Conservation (phyloP, 352 stramenopile genomes). For the Pythium dissotocum region DNA sequence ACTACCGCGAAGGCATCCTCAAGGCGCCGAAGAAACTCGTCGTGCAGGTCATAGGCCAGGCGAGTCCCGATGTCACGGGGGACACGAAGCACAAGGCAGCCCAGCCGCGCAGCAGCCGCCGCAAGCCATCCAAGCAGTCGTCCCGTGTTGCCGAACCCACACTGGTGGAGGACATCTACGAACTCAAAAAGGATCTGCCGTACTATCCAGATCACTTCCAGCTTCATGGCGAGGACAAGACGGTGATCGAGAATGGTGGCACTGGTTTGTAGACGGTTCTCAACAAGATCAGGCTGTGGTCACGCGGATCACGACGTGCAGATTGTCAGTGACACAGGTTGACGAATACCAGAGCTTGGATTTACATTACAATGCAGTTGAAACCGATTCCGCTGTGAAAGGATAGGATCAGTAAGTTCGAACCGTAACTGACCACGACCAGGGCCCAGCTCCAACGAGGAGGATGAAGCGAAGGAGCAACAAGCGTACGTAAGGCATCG, state of each 20-base stretch:
- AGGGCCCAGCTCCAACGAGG: neutral
- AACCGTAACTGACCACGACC: neutral
- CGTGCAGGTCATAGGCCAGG: constrained; percentile 63
- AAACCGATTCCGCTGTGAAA: neutral
- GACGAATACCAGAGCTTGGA: neutral
- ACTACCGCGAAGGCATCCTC: constrained; percentile 69
- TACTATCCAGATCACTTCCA: constrained; percentile 45
- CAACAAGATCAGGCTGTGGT: neutral
- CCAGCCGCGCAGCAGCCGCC: constrained; percentile 19
- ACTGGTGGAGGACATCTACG: constrained; percentile 48
- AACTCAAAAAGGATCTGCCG: constrained; percentile 59
- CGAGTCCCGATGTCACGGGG: constrained; percentile 25
- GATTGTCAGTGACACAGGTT: too few species aligned
- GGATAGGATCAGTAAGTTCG: neutral
- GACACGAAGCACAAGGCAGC: constrained; percentile 26
- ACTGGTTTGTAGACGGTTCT: constrained; percentile 5
- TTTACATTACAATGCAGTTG: neutral
- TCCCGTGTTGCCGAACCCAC: constrained; percentile 17
- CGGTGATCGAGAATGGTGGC: neutral
- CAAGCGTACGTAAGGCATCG: neutral
- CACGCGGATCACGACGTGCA: too few species aligned
- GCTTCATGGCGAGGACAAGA: constrained; percentile 20
- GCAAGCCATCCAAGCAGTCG: constrained; percentile 21
- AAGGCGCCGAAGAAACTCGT: constrained; percentile 62
- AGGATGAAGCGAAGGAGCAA: neutral